phyloP scores from a whole-genome alignment of 139 green algal species.

The Eudorina sp. region DNA sequence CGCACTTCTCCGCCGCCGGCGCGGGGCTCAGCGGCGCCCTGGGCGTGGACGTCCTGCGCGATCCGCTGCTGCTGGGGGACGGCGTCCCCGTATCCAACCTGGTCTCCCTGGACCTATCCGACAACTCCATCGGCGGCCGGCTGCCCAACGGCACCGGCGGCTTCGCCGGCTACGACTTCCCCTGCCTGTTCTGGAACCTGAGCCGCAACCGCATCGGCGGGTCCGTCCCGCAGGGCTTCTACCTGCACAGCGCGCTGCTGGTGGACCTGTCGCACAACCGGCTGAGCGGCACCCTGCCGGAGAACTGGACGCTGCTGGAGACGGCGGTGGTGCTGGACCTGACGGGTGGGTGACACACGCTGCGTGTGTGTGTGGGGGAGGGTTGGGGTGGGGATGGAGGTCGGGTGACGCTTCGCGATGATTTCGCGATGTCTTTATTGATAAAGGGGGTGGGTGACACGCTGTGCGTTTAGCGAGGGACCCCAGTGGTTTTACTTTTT shows the following conservation, averaged over 20 bases:
- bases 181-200: constrained; percentile 45
- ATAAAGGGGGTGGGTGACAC: too few species aligned
- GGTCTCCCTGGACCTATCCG: constrained; percentile 24
- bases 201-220: constrained; percentile 18
- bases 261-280: constrained; percentile 29
- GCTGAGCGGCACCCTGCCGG: constrained; percentile 23
- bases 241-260: constrained; percentile 34
- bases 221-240: neutral
- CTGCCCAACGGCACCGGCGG: constrained; percentile 1
- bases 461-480: too few species aligned
- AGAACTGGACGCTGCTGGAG: constrained; percentile 44
- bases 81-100: constrained; percentile 39
- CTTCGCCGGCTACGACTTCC: constrained; percentile 17
- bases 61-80: constrained; percentile 18
- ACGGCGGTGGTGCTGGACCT: constrained; percentile 31
- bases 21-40: neutral
- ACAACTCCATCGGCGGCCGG: constrained; percentile 19
- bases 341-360: constrained; percentile 7
- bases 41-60: constrained; percentile 12
- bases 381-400: too few species aligned
- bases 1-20: constrained; percentile 3
- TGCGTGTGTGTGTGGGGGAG: too few species aligned
- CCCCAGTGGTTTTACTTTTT: too few species aligned
- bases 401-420: too few species aligned
- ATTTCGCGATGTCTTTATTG: too few species aligned